A percentile compares a stretch with the other conserved stretches of the same genome.
These are phyloP conservation scores for Chalciporus chontae DNA, from an alignment of 768 basidiomycete genomes.

Conservation along the genomic window DNA sequence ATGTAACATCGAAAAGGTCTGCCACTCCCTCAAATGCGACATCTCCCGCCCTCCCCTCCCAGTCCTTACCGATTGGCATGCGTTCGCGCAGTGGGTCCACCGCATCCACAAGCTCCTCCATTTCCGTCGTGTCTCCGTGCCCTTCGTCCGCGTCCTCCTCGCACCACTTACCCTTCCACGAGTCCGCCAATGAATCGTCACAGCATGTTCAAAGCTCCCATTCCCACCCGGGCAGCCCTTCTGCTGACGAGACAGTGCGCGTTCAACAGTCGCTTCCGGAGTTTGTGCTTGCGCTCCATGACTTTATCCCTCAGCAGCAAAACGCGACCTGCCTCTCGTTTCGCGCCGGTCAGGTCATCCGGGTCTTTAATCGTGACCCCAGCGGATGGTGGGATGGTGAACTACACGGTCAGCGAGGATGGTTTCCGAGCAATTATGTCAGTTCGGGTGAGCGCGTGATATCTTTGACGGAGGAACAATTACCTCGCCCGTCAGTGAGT, in stretches of 20 bases:
- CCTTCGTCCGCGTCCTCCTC: slow-evolving; percentile 51
- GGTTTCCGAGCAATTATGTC: slow-evolving; percentile 99
- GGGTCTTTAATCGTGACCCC: slow-evolving; percentile 80
- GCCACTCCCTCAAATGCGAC: slow-evolving; percentile 30
- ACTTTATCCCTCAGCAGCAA: slow-evolving; percentile 71
- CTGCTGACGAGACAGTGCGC: slow-evolving; percentile 48
- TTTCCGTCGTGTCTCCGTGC: slow-evolving; percentile 53
- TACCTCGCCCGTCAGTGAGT: slow-evolving; percentile 44
- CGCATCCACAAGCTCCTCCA: slow-evolving; percentile 54
- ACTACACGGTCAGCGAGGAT: slow-evolving; percentile 81
- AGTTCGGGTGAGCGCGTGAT: slow-evolving; percentile 53
- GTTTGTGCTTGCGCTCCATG: slow-evolving; percentile 90
- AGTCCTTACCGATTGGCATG: slow-evolving; percentile 7
- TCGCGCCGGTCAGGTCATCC: slow-evolving; percentile 85
- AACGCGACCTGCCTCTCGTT: slow-evolving; percentile 85
- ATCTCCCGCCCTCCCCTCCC: slow-evolving; percentile 18
- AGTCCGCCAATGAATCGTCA: slow-evolving; percentile 29
- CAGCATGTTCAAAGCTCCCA: slow-evolving; percentile 9
- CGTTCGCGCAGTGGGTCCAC: slow-evolving; percentile 51
- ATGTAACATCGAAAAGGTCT: slow-evolving; percentile 31
- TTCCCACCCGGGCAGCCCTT: slow-evolving; percentile 40
- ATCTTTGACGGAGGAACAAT: slow-evolving; percentile 56
- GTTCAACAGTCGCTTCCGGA: slow-evolving; percentile 43
- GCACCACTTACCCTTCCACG: slow-evolving; percentile 41
- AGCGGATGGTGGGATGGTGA: slow-evolving; percentile 99